Evolutionary conservation across 2,329 filamentous ascomycete genomes (phyloP), one percentile per base, ranked within the genome.

Genomic region (Annulohypoxylon truncatum): DNA sequence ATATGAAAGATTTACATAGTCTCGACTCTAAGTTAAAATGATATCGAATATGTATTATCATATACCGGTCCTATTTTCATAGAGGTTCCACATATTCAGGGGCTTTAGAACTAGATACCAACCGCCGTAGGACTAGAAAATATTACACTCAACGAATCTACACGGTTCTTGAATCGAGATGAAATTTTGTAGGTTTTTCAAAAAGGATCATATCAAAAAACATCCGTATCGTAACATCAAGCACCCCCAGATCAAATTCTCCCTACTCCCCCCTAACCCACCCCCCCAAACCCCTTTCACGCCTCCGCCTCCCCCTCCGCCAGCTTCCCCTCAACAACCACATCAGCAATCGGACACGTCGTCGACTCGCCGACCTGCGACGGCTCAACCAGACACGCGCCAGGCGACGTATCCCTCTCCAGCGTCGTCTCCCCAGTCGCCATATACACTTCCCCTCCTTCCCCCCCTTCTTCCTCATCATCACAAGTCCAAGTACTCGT

Each of bases 321-420:
- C 1, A 70, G 60, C 15, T 52, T 60, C 29, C 68, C 68, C 44
- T 71, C 54, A 6, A 71, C 47, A 31, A 50, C 61, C 26, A 57
- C 64, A 31, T 71, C 52, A 2, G 66, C 48, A 35, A 71, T 71
- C 9, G 66, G 66, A 15, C 68, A 71, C 5, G 68, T 71, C 12
- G 61, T 69, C n/a, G 68, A 33, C 9, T 65, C 46, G 2, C 68
- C 68, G 4, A 52, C 10, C 13, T 65, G 66, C 15, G 61, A 54
- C 3, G 64, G 66, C 31, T 71, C 58, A 1, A 71, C 61, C 12
- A 66, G 28, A 15, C 68, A 71, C 13, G 66, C 66, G 1, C 63
- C 68, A 2, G 66, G 66, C 7, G 68, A 69, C n/a, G 66, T 69
- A 28, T 69, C 61, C 10, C 66, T 54, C 0, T 56, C 6, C 42